A percentile compares a stretch with the other conserved stretches of the same genome.
phyloP scores from a whole-genome alignment of 805 yeast species.

The Monosporozyma aquatica region DNA sequence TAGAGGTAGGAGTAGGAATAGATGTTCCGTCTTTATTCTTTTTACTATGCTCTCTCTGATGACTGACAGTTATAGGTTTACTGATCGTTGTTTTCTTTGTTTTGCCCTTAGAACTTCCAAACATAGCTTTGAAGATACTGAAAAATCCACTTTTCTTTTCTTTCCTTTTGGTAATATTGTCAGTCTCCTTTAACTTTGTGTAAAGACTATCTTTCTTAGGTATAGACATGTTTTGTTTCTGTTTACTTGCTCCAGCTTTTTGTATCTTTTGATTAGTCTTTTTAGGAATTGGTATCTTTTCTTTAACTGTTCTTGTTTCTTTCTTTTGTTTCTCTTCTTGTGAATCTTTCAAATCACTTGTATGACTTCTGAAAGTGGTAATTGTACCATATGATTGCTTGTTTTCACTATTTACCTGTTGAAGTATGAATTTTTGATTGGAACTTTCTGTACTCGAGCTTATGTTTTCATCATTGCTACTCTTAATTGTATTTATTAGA shows the following conservation, averaged over 20 bases:
- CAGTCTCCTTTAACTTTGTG: neutral
- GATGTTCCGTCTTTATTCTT: neutral
- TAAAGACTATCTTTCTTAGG: neutral
- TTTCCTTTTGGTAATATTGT: conserved; percentile 4
- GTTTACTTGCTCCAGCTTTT: neutral
- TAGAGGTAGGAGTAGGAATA: conserved; percentile 1
- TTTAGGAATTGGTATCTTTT: neutral
- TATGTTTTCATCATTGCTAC: neutral
- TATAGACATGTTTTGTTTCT: neutral
- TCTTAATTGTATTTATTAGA: conserved; percentile 11
- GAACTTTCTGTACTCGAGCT: neutral
- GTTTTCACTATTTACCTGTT: conserved; percentile 11
- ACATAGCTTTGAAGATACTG: conserved; percentile 12
- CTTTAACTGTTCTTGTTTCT: neutral
- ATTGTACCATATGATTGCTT: conserved; percentile 26
- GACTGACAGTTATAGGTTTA: conserved; percentile 1
- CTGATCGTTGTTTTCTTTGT: conserved; percentile 7
- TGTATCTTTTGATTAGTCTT: neutral
- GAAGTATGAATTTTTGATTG: neutral
- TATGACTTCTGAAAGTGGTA: conserved; percentile 27
- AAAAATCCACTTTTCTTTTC: conserved; percentile 14
- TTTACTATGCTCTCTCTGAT: neutral
- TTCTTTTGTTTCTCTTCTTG: neutral
- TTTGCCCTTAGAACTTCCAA: conserved; percentile 9
- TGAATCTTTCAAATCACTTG: conserved; percentile 18